These are phyloP conservation scores for Chloris gayana DNA, from an alignment of 176 grass and related monocot species.

Conservation along the genomic window DNA sequence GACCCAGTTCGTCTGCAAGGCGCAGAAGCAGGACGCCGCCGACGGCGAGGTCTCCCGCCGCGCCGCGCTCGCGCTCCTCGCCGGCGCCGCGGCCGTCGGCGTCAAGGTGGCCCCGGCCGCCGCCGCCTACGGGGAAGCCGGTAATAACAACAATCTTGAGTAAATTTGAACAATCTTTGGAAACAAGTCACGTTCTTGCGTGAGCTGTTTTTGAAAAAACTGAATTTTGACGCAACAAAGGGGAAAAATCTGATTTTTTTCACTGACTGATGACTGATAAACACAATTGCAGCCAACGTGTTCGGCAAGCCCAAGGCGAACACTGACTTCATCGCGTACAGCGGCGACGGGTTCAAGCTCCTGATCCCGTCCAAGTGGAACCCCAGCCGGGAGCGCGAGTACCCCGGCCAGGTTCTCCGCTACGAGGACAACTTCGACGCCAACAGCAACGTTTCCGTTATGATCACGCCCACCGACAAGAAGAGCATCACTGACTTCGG, in stretches of 20 bases:
- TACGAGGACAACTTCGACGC: slow-evolving; percentile 98
- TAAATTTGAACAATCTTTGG: too few relatives aligned
- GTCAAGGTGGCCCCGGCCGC: slow-evolving; percentile 74
- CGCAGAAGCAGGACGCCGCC: slow-evolving; percentile 55
- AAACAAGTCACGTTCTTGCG: too few relatives aligned
- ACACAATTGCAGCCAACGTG: slow-evolving; percentile 55
- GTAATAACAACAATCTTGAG: slow-evolving; percentile 8
- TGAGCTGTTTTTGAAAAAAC: too few relatives aligned
- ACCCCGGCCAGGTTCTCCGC: slow-evolving; percentile 82
- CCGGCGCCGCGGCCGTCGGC: slow-evolving; percentile 56
- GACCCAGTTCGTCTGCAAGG: slow-evolving; percentile 65
- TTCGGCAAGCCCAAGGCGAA: slow-evolving; percentile 84
- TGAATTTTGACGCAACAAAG: too few relatives aligned
- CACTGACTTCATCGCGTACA: slow-evolving; percentile 81
- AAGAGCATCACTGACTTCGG: slow-evolving; percentile 87
- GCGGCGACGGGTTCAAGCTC: slow-evolving; percentile 79
- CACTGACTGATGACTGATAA: neutral
- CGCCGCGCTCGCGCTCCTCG: slow-evolving; percentile 65
- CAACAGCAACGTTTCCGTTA: slow-evolving; percentile 84
- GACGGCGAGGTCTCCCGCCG: slow-evolving; percentile 56
- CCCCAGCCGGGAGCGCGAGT: slow-evolving; percentile 87
- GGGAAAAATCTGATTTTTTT: too few relatives aligned
- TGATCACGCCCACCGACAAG: slow-evolving; percentile 74
- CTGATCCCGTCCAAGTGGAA: slow-evolving; percentile 93
- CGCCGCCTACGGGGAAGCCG: slow-evolving; percentile 91